phyloP scores from a whole-genome alignment of 805 yeast species.

The Pichia exigua region DNA sequence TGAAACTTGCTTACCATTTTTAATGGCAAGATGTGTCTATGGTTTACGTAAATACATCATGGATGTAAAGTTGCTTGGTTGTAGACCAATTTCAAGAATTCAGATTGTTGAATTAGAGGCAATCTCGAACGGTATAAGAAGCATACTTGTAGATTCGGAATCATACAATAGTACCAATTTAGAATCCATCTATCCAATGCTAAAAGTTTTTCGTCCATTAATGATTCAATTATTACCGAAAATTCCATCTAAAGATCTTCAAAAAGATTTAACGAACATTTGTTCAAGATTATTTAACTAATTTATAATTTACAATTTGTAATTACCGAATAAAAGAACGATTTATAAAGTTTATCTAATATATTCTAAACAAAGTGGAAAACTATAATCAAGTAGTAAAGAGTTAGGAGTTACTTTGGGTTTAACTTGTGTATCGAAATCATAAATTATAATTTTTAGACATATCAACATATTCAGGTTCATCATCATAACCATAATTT shows the following conservation, averaged over 20 bases:
- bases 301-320: not conserved
- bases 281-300: not conserved
- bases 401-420: not conserved
- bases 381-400: not conserved
- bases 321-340: not conserved
- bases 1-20: constrained; percentile 34
- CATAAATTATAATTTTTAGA: not conserved
- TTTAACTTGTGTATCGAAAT: not conserved
- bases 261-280: not conserved
- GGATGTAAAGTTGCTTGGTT: constrained; percentile 50
- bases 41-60: constrained; percentile 56
- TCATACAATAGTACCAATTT: not conserved
- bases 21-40: constrained; percentile 52
- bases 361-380: not conserved
- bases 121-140: constrained; percentile 36
- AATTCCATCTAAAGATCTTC: not conserved
- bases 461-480: constrained; percentile 13
- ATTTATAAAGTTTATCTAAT: not conserved
- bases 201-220: not conserved
- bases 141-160: not conserved
- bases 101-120: constrained; percentile 55
- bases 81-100: constrained; percentile 57
- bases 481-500: constrained; percentile 8
- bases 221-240: not conserved
- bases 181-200: not conserved